A percentile compares a stretch with the other conserved stretches of the same genome.
Conservation (phyloP, 345 rosid genomes). For the Brassica nigra region DNA sequence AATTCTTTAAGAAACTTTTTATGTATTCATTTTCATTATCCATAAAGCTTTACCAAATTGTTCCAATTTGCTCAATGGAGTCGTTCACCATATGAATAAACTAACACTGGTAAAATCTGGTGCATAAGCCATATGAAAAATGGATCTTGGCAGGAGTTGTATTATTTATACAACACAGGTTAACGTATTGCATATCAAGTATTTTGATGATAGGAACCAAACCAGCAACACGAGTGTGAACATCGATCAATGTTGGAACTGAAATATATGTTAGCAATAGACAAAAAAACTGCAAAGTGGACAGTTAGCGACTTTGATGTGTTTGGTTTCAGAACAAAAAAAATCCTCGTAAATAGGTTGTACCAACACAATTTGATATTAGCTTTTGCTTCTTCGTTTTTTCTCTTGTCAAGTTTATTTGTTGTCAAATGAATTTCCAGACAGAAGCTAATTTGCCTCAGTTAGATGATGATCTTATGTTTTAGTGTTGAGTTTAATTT, state of each 20-base stretch:
- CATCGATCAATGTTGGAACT: constrained; percentile 55
- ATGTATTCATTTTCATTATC: constrained; percentile 26
- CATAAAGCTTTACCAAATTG: constrained; percentile 6
- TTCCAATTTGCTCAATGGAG: not conserved
- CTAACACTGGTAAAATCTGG: not conserved
- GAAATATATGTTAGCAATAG: constrained; percentile 50
- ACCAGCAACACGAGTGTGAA: constrained; percentile 50
- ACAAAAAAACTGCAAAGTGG: constrained; percentile 52
- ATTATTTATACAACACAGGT: no score
- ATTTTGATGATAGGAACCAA: constrained; percentile 30
- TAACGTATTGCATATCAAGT: not conserved
- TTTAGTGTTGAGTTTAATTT: not conserved
- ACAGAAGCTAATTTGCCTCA: not conserved
- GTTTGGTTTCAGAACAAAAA: constrained; percentile 38
- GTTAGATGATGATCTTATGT: not conserved
- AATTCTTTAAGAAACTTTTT: constrained; percentile 29
- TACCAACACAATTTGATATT: constrained; percentile 16
- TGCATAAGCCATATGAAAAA: not conserved
- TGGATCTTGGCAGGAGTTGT: not conserved
- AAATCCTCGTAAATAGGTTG: constrained; percentile 19
- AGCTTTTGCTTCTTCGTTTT: not conserved
- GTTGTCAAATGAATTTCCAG: not conserved
- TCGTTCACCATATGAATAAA: not conserved
- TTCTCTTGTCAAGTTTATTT: not conserved
- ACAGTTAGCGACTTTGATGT: constrained; percentile 54